Evolutionary conservation across 495 filamentous ascomycete species (phyloP), one percentile per base, ranked within the genome.

Genomic region (Lichina pygmaea): DNA sequence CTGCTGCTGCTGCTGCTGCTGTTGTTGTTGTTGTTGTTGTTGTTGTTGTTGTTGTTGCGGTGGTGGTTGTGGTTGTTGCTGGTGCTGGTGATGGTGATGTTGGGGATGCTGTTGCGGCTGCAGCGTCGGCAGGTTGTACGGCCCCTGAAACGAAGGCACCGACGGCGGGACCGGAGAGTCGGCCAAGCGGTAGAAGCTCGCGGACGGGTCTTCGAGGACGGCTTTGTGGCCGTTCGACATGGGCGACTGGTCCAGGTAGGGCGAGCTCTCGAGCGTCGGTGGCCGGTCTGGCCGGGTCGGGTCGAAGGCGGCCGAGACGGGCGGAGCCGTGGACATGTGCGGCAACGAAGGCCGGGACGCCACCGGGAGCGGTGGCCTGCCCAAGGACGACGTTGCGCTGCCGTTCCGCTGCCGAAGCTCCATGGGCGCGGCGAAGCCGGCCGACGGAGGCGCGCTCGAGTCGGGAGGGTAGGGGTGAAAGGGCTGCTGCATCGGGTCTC

Each of bases 81-180:
- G 24, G 24, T 24, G 24, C 2, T 24, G 24, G 4, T 24, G 24
- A 4, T 24, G 24, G 24, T 24, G 24, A 24, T 24, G 24, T 24
- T 24, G 24, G 24, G 24, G 24, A 4, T 24, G 24, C 24, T 24
- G 24, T 4, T 24, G 24, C 24, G 4, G 1, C 24, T 24, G 24
- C 24, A 24, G 1, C 24, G 24, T 24, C 36, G 36, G 11, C 36
- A 15, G 36, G 36, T 11, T 15, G 11, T 11, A 39, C 13, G 36
- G 36, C 2, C 13, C 11, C 3, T 39, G 13, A 5, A 15, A 39
- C 36, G 36, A 39, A 11, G 36, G 36, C 36, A 39, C 36, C 36
- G 36, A 11, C 36, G 45, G 45, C 13, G 45, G 39, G 6, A 47
- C 41, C 13, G 45, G 45, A n/a, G 45, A 47, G 33, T 47, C 45